A percentile compares a stretch with the other conserved stretches of the same genome.
phyloP scores from a whole-genome alignment of 2,329 filamentous ascomycete genomes.

The Ustulina deusta region DNA sequence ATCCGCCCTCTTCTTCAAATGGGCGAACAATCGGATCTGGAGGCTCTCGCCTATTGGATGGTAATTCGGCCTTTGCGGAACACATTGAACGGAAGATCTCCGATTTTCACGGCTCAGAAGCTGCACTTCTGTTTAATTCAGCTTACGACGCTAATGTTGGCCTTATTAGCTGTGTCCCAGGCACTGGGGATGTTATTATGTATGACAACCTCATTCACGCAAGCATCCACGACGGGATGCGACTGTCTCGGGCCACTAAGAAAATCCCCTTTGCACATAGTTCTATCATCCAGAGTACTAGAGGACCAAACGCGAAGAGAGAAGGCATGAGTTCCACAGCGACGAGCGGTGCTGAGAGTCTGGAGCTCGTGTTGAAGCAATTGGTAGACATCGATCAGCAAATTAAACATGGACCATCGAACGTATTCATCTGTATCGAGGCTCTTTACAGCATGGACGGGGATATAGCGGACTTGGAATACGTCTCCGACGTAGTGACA shows the following conservation, averaged over 20 bases:
- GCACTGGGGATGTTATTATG: conserved; percentile 71
- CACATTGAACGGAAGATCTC: conserved; percentile 61
- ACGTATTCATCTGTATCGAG: conserved; percentile 77
- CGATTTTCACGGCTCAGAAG: conserved; percentile 58
- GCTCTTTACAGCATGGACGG: conserved; percentile 88
- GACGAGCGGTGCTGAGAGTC: not conserved
- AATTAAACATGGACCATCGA: conserved; percentile 49
- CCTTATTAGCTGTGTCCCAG: conserved; percentile 70
- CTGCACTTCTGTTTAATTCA: conserved; percentile 66
- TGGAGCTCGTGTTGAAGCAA: conserved; percentile 49
- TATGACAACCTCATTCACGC: conserved; percentile 84
- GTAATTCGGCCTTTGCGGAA: conserved; percentile 61
- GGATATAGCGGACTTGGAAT: conserved; percentile 72
- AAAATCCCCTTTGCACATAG: conserved; percentile 70
- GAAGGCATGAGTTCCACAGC: not conserved
- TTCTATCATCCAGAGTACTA: conserved; percentile 50
- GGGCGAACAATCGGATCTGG: conserved; percentile 57
- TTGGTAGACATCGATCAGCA: conserved; percentile 38
- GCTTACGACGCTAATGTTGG: conserved; percentile 76
- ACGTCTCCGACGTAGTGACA: conserved; percentile 70
- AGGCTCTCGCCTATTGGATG: conserved; percentile 66
- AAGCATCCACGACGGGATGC: conserved; percentile 83
- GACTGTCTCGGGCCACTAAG: conserved; percentile 66
- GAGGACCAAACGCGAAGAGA: not conserved
- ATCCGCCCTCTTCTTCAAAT: conserved; percentile 27